Evolutionary conservation across 2,329 filamentous ascomycete species (phyloP).

Genomic region (Aspergillus sp.): DNA sequence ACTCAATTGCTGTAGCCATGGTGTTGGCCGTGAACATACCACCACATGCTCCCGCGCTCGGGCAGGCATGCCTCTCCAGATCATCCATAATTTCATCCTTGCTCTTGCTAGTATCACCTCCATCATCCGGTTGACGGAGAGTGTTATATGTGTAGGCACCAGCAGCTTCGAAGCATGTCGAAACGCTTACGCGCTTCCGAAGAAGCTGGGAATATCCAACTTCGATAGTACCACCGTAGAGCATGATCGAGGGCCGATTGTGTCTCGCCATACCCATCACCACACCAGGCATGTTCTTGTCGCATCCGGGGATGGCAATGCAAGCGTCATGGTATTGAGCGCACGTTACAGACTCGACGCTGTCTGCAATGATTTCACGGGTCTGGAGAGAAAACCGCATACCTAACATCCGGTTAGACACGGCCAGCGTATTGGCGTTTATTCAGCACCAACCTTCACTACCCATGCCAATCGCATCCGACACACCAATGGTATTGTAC

Average conservation of each 20-base stretch:
- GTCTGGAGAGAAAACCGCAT: slow-evolving; percentile 94
- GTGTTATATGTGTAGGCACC: slow-evolving; percentile 79
- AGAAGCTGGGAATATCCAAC: slow-evolving; percentile 80
- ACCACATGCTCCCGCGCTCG: slow-evolving; percentile 76
- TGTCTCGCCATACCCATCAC: slow-evolving; percentile 88
- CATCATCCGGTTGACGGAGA: slow-evolving; percentile 68
- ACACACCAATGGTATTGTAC: slow-evolving; percentile 87
- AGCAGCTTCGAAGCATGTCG: slow-evolving; percentile 82
- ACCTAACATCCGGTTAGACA: slow-evolving; percentile 53
- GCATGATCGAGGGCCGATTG: slow-evolving; percentile 91
- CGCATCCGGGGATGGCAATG: slow-evolving; percentile 89
- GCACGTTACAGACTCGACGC: slow-evolving; percentile 88
- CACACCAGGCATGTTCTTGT: slow-evolving; percentile 97
- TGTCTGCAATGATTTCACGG: slow-evolving; percentile 90
- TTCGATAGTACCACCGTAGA: slow-evolving; percentile 89
- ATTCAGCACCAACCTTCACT: slow-evolving; percentile 67
- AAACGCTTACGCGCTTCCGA: slow-evolving; percentile 80
- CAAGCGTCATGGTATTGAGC: slow-evolving; percentile 92
- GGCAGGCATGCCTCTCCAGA: slow-evolving; percentile 77
- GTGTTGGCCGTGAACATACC: slow-evolving; percentile 97
- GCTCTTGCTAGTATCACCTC: slow-evolving; percentile 64
- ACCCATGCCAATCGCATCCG: slow-evolving; percentile 94
- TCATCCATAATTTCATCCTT: slow-evolving; percentile 81
- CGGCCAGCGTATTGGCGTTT: background rate
- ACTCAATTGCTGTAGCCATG: slow-evolving; percentile 88